Percentiles rank a stretch among this genome's conserved stretches.
Conservation (phyloP, 768 basidiomycete species). For the Amanita molliuscula region DNA sequence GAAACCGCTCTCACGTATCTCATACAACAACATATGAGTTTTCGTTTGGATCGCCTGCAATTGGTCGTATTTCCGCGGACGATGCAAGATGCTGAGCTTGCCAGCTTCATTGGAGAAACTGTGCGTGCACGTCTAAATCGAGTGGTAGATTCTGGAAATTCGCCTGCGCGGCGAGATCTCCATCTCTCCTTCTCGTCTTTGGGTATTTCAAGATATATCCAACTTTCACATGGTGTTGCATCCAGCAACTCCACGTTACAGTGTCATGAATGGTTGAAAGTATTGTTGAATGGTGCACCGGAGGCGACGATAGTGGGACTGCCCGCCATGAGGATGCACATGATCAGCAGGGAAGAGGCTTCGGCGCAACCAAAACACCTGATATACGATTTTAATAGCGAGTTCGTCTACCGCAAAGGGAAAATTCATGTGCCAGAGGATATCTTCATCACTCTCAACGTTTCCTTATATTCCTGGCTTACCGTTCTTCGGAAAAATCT, state of each 20-base stretch:
- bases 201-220: constrained; percentile 65
- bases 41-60: constrained; percentile 53
- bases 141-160: constrained; percentile 37
- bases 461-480: constrained; percentile 74
- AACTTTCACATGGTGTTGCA: constrained; percentile 39
- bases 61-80: constrained; percentile 72
- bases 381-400: constrained; percentile 63
- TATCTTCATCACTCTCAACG: constrained; percentile 80
- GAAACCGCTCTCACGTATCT: constrained; percentile 48
- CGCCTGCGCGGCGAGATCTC: constrained; percentile 51
- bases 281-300: constrained; percentile 46
- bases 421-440: constrained; percentile 48
- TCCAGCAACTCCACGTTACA: constrained; percentile 17
- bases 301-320: constrained; percentile 74
- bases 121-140: constrained; percentile 67
- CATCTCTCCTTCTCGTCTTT: constrained; percentile 68
- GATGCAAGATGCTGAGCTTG: constrained; percentile 70
- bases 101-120: constrained; percentile 58
- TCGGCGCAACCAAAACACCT: constrained; percentile 32
- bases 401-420: constrained; percentile 46
- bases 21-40: constrained; percentile 65
- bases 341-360: constrained; percentile 57
- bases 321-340: constrained; percentile 74
- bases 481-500: constrained; percentile 68
- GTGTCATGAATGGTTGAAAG: constrained; percentile 47